Base-by-base conservation (phyloP, 1,284 basidiomycete genomes). In the Ceraceosorus guamensis region DNA sequence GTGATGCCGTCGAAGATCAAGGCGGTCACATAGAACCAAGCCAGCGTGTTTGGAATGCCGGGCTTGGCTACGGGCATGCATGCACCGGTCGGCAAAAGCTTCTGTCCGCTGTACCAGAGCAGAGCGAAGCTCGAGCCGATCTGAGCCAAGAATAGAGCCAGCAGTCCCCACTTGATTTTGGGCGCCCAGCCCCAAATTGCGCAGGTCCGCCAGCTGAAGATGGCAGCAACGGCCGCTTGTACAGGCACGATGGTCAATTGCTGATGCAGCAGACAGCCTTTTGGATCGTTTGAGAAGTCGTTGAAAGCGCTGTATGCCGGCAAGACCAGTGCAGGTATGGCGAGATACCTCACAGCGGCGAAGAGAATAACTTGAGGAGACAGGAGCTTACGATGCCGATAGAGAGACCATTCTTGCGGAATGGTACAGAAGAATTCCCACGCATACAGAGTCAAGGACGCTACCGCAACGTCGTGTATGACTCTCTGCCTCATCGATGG, bases 141-240 rank as follows among this genome's bases (percentile, higher is more conserved):
- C 31, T 70, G 52, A 11, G 55, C 51, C 31, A 54, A 32, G 8
- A 61, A 55, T 10, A 71, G 60, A 0, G 56, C 48, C 6, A 46
- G 34, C 18, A 70, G 50, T 32, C 63, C 56, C 33, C 64, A 54
- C 31, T 64, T 47, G 46, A 71, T 63, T 6, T 62, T 57, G 8
- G 57, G 57, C 33, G 62, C 58, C 31, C 59, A 59, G 14, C 65
- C 59, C 69, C 69, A 71, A 18, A 71, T 71, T 2, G 67, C 69
- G 24, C 66, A 52, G 8, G 69, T 66, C 31, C 69, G 61, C 69
- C 69, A 70, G 0, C 59, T 62, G 14, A 71, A 66, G 7, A 64
- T 58, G 14, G 57, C 51, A 1, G 62, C 55, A 13, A 68, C 61
- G 5, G 62, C 52, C 4, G 68, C 49, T 43, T 70, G 66, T 8